Base-by-base conservation (phyloP, 2,329 filamentous ascomycete genomes). In the Colletotrichum higginsianum region DNA sequence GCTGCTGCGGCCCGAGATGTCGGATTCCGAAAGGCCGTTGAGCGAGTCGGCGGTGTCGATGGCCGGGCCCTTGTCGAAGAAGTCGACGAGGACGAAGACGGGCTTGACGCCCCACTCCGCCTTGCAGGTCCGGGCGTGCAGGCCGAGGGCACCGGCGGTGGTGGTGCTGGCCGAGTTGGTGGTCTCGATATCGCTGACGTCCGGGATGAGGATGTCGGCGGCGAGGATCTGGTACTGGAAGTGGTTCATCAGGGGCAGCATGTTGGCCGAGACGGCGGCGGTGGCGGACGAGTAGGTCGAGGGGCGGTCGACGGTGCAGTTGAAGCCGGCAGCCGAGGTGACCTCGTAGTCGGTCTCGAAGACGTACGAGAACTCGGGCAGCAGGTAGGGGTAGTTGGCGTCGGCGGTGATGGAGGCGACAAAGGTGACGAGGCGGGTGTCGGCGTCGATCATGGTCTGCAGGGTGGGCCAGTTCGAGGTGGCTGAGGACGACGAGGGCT, bases 21-120 rank as follows among this genome's bases (percentile, higher is more conserved):
- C 76, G 8, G 77, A 82, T 3, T 52, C 61, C 38, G 68, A 67
- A 66, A 91, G 81, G 11, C 83, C 84, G 79, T 96, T 96, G 77
- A 94, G 80, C 56, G 77, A 81, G 81, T 96, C 94, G 2, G 93
- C 91, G 0, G 91, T 91, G 8, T 86, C 84, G 66, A 96, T 89
- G 42, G 92, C 89, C 0, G 92, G 90, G 0, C 92, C 93, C 71
- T 91, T 86, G 79, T 94, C 91, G 80, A 91, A 95, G 80, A 94
- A 96, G 81, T 97, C 94, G 1, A 96, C 93, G 12, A 96, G 86
- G 23, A 94, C 86, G 76, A 94, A 95, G 3, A 86, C 90, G n/a
- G 94, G 93, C 61, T 86, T 84, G 38, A 83, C 81, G n/a, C 87
- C 86, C 84, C 92, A 96, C 72, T 89, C 81, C 3, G 75, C 77